Percentiles rank a stretch among this genome's conserved stretches.
Conservation (phyloP, 495 filamentous ascomycete species). For the Talaromyces nanjingensis region DNA sequence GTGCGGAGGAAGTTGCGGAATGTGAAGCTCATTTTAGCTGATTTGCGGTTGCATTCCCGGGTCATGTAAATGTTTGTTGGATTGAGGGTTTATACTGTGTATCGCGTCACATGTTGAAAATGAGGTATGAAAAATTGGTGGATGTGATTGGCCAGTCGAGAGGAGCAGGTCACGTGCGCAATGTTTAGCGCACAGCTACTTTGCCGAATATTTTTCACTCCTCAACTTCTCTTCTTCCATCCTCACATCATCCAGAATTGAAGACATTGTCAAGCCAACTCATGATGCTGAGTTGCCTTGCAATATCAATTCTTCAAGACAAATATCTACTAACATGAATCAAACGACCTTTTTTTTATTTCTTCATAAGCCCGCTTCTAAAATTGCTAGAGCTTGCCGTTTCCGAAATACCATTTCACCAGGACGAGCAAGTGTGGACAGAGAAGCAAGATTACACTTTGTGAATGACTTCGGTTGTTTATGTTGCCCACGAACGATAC, state of each 20-base stretch:
- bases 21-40: constrained; percentile 18
- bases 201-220: not conserved
- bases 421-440: constrained; percentile 60
- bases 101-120: not conserved
- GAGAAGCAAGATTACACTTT: constrained; percentile 53
- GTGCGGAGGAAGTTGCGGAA: constrained; percentile 21
- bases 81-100: not conserved
- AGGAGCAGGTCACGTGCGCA: not conserved
- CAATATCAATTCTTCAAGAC: no score
- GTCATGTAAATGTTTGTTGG: not conserved
- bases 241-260: not conserved
- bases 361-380: constrained; percentile 36
- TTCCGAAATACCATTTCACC: constrained; percentile 40
- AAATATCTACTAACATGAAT: not conserved
- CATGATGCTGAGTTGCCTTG: constrained; percentile 1
- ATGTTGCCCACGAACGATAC: constrained; percentile 33
- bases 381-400: constrained; percentile 62
- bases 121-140: not conserved
- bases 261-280: not conserved
- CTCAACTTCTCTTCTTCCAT: not conserved
- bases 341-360: not conserved
- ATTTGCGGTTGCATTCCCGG: not conserved
- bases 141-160: not conserved
- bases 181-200: not conserved
- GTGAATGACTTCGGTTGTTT: constrained; percentile 14